Conservation (phyloP, 2,329 filamentous ascomycete species). For the Aspergillus sp. region DNA sequence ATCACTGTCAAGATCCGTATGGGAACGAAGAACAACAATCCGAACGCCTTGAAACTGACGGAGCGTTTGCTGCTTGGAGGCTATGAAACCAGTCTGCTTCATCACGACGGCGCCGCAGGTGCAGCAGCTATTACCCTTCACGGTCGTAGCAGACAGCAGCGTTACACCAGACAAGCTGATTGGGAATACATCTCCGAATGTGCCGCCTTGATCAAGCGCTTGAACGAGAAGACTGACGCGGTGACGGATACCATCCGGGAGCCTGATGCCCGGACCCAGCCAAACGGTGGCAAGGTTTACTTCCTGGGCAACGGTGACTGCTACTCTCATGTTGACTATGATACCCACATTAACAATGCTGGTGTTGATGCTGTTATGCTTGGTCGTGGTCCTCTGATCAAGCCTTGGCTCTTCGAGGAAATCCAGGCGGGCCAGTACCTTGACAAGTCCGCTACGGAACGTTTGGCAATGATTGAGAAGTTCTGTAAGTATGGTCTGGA, state of each 20-base stretch:
- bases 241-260: conserved; percentile 76
- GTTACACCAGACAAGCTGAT: conserved; percentile 89
- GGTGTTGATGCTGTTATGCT: conserved; percentile 95
- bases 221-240: conserved; percentile 68
- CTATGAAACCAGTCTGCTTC: conserved; percentile 66
- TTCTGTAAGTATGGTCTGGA: conserved; percentile 90
- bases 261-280: conserved; percentile 71
- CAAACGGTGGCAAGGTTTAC: conserved; percentile 73
- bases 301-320: conserved; percentile 97
- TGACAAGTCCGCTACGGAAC: conserved; percentile 88
- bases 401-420: conserved; percentile 98
- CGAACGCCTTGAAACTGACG: conserved; percentile 78
- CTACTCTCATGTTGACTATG: conserved; percentile 89
- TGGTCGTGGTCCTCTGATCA: conserved; percentile 91
- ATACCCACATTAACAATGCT: conserved; percentile 71
- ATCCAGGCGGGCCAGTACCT: conserved; percentile 90
- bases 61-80: conserved; percentile 81
- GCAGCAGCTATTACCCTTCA: conserved; percentile 96
- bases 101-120: conserved; percentile 69
- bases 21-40: conserved; percentile 77
- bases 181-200: conserved; percentile 95
- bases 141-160: conserved; percentile 88
- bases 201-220: conserved; percentile 76
- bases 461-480: conserved; percentile 81
- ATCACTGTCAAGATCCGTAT: conserved; percentile 95